These are phyloP conservation scores for Colletotrichum sp. DNA, from an alignment of 2,329 filamentous ascomycete genomes.

Conservation along the genomic window DNA sequence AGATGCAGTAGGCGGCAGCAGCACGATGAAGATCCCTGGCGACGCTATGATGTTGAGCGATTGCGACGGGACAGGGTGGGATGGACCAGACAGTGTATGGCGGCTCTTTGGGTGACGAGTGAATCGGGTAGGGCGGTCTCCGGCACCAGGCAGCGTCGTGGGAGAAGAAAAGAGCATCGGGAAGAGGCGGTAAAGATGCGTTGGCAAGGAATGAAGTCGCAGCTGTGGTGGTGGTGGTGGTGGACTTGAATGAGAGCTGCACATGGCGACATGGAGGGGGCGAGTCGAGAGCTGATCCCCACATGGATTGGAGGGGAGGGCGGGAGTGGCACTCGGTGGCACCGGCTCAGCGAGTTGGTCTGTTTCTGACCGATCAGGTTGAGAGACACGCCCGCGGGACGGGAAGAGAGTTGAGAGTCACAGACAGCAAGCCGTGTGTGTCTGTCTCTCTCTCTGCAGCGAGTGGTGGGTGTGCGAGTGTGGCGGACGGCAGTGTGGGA, in stretches of 20 bases:
- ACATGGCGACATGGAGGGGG: not conserved
- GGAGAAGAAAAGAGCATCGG: not conserved
- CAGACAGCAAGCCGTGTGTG: not conserved
- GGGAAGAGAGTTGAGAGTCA: not conserved
- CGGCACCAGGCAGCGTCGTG: not conserved
- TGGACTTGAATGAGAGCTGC: not conserved
- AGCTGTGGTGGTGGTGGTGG: not conserved
- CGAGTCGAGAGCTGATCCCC: not conserved
- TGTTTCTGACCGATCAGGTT: not conserved
- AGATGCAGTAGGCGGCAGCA: constrained; percentile 12
- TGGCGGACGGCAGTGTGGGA: not conserved
- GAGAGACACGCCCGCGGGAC: not conserved
- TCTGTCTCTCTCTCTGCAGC: not conserved
- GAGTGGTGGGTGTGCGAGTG: not conserved
- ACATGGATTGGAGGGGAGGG: not conserved
- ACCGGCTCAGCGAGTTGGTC: not conserved
- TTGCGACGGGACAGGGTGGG: not conserved
- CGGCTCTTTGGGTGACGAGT: not conserved
- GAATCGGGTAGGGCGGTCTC: not conserved
- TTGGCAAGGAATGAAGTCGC: not conserved
- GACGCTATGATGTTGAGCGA: not conserved
- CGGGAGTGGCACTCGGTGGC: not conserved
- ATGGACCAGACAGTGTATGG: not conserved
- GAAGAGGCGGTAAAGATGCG: constrained; percentile 17
- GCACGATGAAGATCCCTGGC: constrained; percentile 10